phyloP scores from a whole-genome alignment of 768 basidiomycete genomes.

The Phanerochaete carnosa region DNA sequence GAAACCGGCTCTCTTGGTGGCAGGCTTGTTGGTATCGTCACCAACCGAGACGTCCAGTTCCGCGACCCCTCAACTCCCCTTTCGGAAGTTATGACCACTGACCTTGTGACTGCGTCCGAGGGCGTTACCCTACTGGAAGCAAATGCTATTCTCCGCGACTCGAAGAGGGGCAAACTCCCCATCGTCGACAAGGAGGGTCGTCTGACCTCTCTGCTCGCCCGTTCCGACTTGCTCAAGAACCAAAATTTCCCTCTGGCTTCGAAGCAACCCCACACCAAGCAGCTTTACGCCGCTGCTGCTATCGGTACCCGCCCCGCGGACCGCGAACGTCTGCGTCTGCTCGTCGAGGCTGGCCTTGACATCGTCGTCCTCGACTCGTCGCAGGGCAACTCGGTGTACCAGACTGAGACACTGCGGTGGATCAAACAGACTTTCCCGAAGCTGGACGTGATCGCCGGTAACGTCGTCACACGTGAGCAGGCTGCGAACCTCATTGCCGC shows the following conservation, averaged over 20 bases:
- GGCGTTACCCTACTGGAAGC: constrained; percentile 91
- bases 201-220: constrained; percentile 83
- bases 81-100: constrained; percentile 83
- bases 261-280: constrained; percentile 88
- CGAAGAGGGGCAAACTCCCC: constrained; percentile 97
- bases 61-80: constrained; percentile 63
- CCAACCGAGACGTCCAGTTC: constrained; percentile 95
- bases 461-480: constrained; percentile 97
- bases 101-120: constrained; percentile 79
- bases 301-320: constrained; percentile 91
- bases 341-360: constrained; percentile 93
- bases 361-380: constrained; percentile 94
- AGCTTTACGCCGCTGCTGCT: constrained; percentile 94
- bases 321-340: constrained; percentile 75
- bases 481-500: constrained; percentile 91
- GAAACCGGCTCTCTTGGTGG: constrained; percentile 86
- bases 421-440: constrained; percentile 83
- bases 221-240: constrained; percentile 96
- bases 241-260: constrained; percentile 94
- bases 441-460: constrained; percentile 93
- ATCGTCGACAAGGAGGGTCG: constrained; percentile 65
- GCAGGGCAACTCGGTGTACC: constrained; percentile 93
- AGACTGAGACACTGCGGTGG: constrained; percentile 92
- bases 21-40: constrained; percentile 95
- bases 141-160: constrained; percentile 91